phyloP scores from a whole-genome alignment of 1,284 basidiomycete species.

The Taiwanofungus camphoratus region DNA sequence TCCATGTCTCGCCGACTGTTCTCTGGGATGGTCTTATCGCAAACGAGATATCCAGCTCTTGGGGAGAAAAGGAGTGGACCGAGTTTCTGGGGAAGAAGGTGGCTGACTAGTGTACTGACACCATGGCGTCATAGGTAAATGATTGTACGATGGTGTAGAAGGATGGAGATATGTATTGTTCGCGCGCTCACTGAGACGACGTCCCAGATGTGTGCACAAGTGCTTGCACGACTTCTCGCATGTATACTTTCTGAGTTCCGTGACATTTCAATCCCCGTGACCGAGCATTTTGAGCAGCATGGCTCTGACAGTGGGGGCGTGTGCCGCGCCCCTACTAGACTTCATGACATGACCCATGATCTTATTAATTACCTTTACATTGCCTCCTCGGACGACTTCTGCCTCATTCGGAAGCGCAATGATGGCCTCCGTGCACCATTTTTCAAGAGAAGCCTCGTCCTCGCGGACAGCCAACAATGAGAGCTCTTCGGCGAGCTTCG shows the following conservation, averaged over 20 bases:
- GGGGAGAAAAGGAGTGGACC: conserved; percentile 81
- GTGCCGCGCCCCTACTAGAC: conserved; percentile 71
- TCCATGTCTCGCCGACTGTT: conserved; percentile 89
- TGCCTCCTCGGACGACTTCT: conserved; percentile 65
- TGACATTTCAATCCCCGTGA: too few species aligned
- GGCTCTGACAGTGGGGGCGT: conserved; percentile 48
- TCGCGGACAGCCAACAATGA: conserved; percentile 37
- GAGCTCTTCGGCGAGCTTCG: conserved; percentile 44
- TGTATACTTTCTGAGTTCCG: too few species aligned
- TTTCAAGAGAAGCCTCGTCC: conserved; percentile 36
- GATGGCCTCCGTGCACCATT: conserved; percentile 62
- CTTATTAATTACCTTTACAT: conserved; percentile 79
- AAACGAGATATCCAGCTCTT: conserved; percentile 76
- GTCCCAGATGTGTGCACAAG: too few species aligned
- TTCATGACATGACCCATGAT: conserved; percentile 91
- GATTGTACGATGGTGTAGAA: too few species aligned
- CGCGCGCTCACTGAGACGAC: too few species aligned
- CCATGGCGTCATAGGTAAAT: too few species aligned
- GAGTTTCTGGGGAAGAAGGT: conserved; percentile 74
- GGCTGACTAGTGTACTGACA: too few species aligned
- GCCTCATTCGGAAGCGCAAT: conserved; percentile 66
- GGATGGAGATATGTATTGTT: too few species aligned
- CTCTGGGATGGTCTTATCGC: conserved; percentile 84
- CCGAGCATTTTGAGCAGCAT: conserved; percentile 43
- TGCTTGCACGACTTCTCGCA: too few species aligned